Evolutionary conservation across 139 green algal species (phyloP).

Genomic region (Tetratostichococcus sp.): DNA sequence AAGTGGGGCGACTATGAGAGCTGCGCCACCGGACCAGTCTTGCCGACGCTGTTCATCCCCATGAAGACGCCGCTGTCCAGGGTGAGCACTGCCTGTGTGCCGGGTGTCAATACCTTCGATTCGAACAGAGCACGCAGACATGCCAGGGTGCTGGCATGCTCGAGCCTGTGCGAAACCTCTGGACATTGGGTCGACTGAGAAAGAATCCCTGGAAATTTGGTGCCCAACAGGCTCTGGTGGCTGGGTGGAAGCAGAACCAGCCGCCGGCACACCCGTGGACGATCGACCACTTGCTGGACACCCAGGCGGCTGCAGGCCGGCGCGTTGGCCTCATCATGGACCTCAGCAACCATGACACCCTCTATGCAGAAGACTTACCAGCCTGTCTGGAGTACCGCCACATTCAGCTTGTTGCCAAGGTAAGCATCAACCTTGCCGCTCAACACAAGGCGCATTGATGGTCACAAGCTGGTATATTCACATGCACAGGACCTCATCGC

Average conservation of each 20-base stretch:
- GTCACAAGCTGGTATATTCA: too few species aligned
- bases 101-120: too few species aligned
- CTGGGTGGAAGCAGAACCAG: constrained; percentile 52
- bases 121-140: too few species aligned
- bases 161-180: too few species aligned
- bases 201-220: too few species aligned
- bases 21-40: constrained; percentile 36
- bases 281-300: constrained; percentile 39
- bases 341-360: constrained; percentile 78
- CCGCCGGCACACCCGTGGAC: constrained; percentile 57
- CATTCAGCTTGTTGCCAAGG: constrained; percentile 65
- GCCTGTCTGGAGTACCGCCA: constrained; percentile 45
- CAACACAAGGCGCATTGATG: too few species aligned
- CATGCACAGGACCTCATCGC: too few species aligned
- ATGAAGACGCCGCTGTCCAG: constrained; percentile 65
- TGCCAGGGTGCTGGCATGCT: too few species aligned
- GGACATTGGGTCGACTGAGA: too few species aligned
- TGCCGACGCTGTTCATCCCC: constrained; percentile 48
- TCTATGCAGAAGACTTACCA: constrained; percentile 73
- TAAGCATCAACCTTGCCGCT: constrained; percentile 6
- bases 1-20: constrained; percentile 51
- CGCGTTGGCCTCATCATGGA: constrained; percentile 72
- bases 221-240: constrained; percentile 26
- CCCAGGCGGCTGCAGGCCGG: constrained; percentile 30
- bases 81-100: constrained; percentile 23